Evolutionary conservation across 352 stramenopile species (phyloP).

Genomic region (Pythium sp.): DNA sequence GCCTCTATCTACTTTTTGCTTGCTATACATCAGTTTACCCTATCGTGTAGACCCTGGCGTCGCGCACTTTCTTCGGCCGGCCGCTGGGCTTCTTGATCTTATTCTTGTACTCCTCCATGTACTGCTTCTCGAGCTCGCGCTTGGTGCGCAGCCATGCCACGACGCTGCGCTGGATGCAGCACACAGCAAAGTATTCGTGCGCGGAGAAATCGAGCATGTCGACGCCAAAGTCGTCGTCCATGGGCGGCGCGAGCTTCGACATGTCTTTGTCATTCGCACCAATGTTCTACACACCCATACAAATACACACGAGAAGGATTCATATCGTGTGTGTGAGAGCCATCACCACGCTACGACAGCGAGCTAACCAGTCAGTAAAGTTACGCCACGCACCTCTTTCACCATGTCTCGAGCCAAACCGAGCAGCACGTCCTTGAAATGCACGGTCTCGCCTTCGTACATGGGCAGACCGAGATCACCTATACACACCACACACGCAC

Average conservation of each 20-base stretch:
- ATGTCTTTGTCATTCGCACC: conserved; percentile 37
- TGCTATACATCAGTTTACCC: conserved; percentile 25
- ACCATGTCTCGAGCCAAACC: conserved; percentile 79
- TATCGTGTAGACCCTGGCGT: conserved; percentile 74
- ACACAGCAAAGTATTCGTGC: conserved; percentile 69
- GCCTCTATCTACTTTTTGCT: not conserved
- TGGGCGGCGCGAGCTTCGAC: conserved; percentile 34
- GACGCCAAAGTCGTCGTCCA: conserved; percentile 33
- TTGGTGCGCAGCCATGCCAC: conserved; percentile 65
- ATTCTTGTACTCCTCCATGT: conserved; percentile 83
- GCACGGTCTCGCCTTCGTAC: conserved; percentile 78
- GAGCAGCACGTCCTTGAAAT: conserved; percentile 88
- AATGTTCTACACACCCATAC: conserved; percentile 24
- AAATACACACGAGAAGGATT: not conserved
- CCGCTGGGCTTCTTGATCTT: conserved; percentile 84
- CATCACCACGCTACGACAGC: not conserved
- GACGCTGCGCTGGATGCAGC: conserved; percentile 55
- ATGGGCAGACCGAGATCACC: conserved; percentile 68
- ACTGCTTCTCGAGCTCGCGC: conserved; percentile 61
- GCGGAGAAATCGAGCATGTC: conserved; percentile 55
- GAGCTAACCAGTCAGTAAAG: not conserved
- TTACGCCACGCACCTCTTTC: conserved; percentile 49
- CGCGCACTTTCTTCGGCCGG: conserved; percentile 70
- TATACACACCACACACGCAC: conserved; percentile 18
- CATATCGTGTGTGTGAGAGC: conserved; percentile 6